A percentile compares a stretch with the other conserved stretches of the same genome.
These are phyloP conservation scores for Clavispora phyllophila DNA, from an alignment of 805 yeast species.

Conservation along the genomic window DNA sequence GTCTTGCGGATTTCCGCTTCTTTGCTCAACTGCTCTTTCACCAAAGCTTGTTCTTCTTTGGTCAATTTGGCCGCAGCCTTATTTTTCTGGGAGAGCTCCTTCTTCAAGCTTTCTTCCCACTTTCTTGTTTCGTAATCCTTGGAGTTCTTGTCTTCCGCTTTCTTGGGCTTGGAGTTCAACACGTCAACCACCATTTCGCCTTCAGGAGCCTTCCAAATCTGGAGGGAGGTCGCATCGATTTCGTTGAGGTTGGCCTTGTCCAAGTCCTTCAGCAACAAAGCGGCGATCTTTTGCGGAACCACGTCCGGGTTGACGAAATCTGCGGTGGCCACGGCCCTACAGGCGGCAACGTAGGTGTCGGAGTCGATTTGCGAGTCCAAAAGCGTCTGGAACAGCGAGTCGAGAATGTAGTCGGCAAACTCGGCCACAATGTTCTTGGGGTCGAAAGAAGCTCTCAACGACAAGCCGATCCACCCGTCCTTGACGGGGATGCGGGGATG, in stretches of 20 bases:
- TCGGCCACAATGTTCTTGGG: conserved; percentile 33
- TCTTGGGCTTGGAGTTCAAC: conserved; percentile 38
- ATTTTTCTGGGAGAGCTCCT: conserved; percentile 61
- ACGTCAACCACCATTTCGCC: conserved; percentile 69
- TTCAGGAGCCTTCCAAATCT: conserved; percentile 64
- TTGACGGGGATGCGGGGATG: conserved; percentile 25
- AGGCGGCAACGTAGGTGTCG: conserved; percentile 48
- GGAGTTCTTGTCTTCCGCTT: conserved; percentile 59
- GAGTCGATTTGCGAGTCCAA: conserved; percentile 27
- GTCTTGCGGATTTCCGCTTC: conserved; percentile 54
- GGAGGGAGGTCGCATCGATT: conserved; percentile 46
- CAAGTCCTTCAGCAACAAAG: conserved; percentile 41
- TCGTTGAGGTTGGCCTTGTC: conserved; percentile 26
- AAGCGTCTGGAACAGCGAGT: conserved; percentile 13
- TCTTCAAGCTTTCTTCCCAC: conserved; percentile 85
- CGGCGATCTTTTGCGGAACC: conserved; percentile 47
- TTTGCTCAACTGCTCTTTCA: conserved; percentile 55
- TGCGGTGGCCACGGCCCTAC: conserved; percentile 30
- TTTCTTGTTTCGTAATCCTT: conserved; percentile 80
- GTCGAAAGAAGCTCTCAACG: conserved; percentile 53
- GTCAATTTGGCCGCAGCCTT: conserved; percentile 47
- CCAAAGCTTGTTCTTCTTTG: conserved; percentile 67
- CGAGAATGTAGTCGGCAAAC: conserved; percentile 19
- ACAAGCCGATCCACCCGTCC: conserved; percentile 76
- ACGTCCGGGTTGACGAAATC: conserved; percentile 58